phyloP scores from a whole-genome alignment of 2,329 filamentous ascomycete species.

The Colletotrichum aenigma region DNA sequence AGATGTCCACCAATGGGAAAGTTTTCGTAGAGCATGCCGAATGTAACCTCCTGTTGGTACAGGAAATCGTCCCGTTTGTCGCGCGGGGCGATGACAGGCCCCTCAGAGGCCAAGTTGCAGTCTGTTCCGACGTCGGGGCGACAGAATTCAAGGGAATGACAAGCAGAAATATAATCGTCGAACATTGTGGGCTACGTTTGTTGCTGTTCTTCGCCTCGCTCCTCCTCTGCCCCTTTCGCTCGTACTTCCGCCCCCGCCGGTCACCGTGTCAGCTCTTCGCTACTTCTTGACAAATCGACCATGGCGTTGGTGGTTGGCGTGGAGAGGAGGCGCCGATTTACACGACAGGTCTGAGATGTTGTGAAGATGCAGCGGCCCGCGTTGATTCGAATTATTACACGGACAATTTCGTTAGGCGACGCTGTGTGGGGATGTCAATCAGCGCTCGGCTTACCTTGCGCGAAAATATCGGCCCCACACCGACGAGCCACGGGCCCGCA shows the following conservation, averaged over 20 bases:
- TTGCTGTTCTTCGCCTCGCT: background rate
- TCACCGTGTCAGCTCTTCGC: background rate
- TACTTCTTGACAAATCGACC: background rate
- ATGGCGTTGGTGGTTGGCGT: background rate
- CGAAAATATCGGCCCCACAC: background rate
- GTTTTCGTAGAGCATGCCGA: constrained; percentile 24
- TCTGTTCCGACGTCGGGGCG: constrained; percentile 29
- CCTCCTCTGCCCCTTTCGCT: constrained; percentile 18
- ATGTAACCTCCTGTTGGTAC: constrained; percentile 23
- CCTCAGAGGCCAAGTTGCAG: constrained; percentile 25
- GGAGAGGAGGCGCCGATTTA: background rate
- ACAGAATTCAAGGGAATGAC: constrained; percentile 28
- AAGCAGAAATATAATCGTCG: constrained; percentile 33
- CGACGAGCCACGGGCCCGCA: background rate
- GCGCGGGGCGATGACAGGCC: constrained; percentile 30
- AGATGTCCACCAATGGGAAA: constrained; percentile 25
- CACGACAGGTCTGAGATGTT: background rate
- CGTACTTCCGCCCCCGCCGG: background rate
- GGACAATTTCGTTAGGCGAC: background rate
- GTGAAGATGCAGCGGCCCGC: background rate
- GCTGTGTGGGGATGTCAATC: background rate
- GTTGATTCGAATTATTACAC: background rate
- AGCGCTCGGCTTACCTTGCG: background rate
- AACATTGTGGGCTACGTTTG: constrained; percentile 26
- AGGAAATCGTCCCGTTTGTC: constrained; percentile 34